Evolutionary conservation across 176 grass and related monocot genomes (phyloP).

Genomic region (Paspalum vaginatum): DNA sequence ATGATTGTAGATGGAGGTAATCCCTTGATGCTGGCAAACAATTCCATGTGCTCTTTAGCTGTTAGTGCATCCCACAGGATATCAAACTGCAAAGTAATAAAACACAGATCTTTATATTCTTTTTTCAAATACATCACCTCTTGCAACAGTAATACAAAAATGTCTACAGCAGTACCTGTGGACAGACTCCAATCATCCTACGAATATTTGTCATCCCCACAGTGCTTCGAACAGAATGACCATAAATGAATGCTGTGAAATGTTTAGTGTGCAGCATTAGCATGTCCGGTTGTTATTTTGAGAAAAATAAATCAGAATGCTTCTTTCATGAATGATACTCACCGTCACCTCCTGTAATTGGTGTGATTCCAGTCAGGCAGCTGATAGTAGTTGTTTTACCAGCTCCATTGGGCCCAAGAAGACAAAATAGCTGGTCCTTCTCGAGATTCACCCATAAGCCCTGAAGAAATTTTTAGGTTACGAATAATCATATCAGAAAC

Average conservation of each 20-base stretch:
- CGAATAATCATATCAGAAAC: conserved; percentile 24
- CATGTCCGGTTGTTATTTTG: conserved; percentile 3
- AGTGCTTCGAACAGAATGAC: conserved; percentile 75
- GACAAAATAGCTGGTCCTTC: conserved; percentile 93
- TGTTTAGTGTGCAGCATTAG: conserved; percentile 40
- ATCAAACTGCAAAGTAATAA: conserved; percentile 74
- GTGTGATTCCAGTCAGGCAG: conserved; percentile 95
- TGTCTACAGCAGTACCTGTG: conserved; percentile 62
- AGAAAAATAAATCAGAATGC: neutral
- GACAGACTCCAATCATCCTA: conserved; percentile 95
- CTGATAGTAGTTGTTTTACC: conserved; percentile 96
- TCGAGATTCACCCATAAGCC: conserved; percentile 95
- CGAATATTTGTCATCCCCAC: conserved; percentile 89
- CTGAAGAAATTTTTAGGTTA: conserved; percentile 43
- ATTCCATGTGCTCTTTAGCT: conserved; percentile 76
- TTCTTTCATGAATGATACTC: conserved; percentile 30
- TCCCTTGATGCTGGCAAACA: conserved; percentile 98
- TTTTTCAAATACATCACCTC: conserved; percentile 21
- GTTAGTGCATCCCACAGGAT: conserved; percentile 97
- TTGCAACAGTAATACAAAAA: conserved; percentile 9
- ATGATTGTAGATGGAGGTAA: conserved; percentile 72
- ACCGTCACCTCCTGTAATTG: conserved; percentile 92
- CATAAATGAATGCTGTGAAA: conserved; percentile 82
- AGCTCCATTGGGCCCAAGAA: conserved; percentile 95
- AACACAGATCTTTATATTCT: neutral